Conservation (phyloP, 768 basidiomycete species). For the Amylocystis lapponica region DNA sequence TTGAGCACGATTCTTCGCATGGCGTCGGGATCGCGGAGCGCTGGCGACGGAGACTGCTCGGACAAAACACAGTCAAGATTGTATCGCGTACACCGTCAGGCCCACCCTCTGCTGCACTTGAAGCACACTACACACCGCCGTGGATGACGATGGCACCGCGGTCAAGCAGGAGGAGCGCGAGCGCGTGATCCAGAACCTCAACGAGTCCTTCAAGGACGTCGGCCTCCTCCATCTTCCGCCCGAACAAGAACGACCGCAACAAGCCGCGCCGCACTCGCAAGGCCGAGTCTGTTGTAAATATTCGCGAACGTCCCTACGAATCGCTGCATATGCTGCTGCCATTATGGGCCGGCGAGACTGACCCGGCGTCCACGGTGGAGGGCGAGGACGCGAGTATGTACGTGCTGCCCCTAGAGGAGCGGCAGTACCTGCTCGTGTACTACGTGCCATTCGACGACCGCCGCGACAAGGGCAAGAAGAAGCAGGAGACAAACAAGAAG, state of each 20-base stretch:
- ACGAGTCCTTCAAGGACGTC: slow-evolving; percentile 72
- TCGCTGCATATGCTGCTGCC: slow-evolving; percentile 80
- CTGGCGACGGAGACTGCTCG: slow-evolving; percentile 16
- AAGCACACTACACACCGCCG: slow-evolving; percentile 36
- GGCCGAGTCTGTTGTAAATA: slow-evolving; percentile 14
- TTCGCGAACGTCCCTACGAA: slow-evolving; percentile 52
- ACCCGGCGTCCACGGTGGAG: slow-evolving; percentile 28
- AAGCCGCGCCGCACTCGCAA: slow-evolving; percentile 17
- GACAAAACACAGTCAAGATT: slow-evolving; percentile 14
- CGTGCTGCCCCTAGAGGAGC: slow-evolving; percentile 41
- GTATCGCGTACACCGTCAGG: slow-evolving; percentile 11
- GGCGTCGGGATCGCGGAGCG: slow-evolving; percentile 12
- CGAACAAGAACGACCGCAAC: slow-evolving; percentile 15
- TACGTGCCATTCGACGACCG: slow-evolving; percentile 54
- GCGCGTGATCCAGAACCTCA: slow-evolving; percentile 59
- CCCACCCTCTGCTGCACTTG: slow-evolving; percentile 11
- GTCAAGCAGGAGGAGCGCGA: slow-evolving; percentile 60
- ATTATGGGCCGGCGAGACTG: slow-evolving; percentile 76
- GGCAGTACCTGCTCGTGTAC: slow-evolving; percentile 75
- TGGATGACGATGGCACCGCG: slow-evolving; percentile 68
- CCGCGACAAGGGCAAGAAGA: slow-evolving; percentile 20
- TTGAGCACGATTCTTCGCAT: slow-evolving; percentile 13
- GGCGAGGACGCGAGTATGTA: slow-evolving; percentile 14
- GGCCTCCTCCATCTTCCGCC: slow-evolving; percentile 66
- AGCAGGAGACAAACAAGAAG: slow-evolving; percentile 37